These are phyloP conservation scores for Rhynchospora breviuscula DNA, from an alignment of 176 grass and related monocot species.

Conservation along the genomic window DNA sequence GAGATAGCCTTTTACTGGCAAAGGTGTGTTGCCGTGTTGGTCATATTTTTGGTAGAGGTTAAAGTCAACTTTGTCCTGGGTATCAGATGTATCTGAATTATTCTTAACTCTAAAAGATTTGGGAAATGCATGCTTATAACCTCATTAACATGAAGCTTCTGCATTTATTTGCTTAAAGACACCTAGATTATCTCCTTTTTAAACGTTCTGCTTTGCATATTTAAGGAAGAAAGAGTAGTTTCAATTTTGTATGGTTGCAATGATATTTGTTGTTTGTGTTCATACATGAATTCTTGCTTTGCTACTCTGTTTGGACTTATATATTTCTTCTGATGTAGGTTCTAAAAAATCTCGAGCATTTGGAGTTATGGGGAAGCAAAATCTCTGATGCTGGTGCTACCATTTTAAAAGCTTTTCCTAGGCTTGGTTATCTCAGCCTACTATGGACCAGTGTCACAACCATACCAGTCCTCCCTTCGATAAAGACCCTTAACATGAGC, in stretches of 20 bases:
- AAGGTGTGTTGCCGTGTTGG: too few relatives aligned
- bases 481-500: conserved; percentile 67
- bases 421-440: conserved; percentile 67
- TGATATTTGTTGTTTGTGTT: neutral
- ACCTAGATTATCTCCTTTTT: neutral
- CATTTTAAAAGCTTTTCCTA: conserved; percentile 45
- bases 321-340: too few relatives aligned
- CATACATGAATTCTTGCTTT: neutral
- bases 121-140: neutral
- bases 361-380: conserved; percentile 90
- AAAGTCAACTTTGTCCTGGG: neutral
- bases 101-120: neutral
- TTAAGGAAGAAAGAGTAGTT: neutral
- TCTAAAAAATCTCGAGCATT: neutral
- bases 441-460: conserved; percentile 60
- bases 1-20: too few relatives aligned
- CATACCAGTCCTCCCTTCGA: conserved; percentile 44
- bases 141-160: neutral
- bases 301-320: conserved; percentile 16
- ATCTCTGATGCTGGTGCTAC: conserved; percentile 55
- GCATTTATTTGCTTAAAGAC: neutral
- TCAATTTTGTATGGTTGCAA: neutral
- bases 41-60: too few relatives aligned
- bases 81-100: neutral
- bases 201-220: neutral